phyloP scores from a whole-genome alignment of 2,329 filamentous ascomycete genomes.

The Trichoderma sp. region DNA sequence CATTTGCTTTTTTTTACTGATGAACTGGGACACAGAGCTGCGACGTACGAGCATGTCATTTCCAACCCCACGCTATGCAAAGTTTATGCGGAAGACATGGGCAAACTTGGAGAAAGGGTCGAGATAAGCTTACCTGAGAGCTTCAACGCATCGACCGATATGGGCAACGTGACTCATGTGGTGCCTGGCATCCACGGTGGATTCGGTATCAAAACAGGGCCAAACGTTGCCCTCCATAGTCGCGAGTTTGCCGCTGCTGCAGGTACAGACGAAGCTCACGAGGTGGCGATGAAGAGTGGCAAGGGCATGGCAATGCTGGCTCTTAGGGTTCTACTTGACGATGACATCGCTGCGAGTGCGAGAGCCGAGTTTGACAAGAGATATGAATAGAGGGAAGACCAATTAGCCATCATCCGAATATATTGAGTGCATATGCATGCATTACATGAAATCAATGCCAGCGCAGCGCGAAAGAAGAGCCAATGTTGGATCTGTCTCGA shows the following conservation, averaged over 20 bases:
- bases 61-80: slow-evolving; percentile 45
- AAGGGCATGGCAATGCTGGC: slow-evolving; percentile 45
- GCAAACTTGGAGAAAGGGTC: slow-evolving; percentile 36
- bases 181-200: slow-evolving; percentile 49
- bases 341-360: slow-evolving; percentile 22
- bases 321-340: slow-evolving; percentile 32
- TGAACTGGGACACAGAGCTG: slow-evolving; percentile 26
- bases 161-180: slow-evolving; percentile 51
- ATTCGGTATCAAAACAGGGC: slow-evolving; percentile 42
- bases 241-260: slow-evolving; percentile 46
- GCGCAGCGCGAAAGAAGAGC: background rate
- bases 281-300: slow-evolving; percentile 42
- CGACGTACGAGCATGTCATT: slow-evolving; percentile 45
- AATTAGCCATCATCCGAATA: background rate
- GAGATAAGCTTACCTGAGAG: slow-evolving; percentile 37
- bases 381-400: background rate
- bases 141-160: slow-evolving; percentile 45
- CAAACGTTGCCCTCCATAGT: slow-evolving; percentile 39
- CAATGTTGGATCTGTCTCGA: background rate
- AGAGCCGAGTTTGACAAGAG: slow-evolving; percentile 24
- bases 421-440: background rate
- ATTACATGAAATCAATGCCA: background rate
- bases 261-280: slow-evolving; percentile 39
- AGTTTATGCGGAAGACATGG: slow-evolving; percentile 46
- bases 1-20: background rate